These are phyloP conservation scores for Fusarium kyushuense DNA, from an alignment of 2,329 filamentous ascomycete genomes.

Conservation along the genomic window DNA sequence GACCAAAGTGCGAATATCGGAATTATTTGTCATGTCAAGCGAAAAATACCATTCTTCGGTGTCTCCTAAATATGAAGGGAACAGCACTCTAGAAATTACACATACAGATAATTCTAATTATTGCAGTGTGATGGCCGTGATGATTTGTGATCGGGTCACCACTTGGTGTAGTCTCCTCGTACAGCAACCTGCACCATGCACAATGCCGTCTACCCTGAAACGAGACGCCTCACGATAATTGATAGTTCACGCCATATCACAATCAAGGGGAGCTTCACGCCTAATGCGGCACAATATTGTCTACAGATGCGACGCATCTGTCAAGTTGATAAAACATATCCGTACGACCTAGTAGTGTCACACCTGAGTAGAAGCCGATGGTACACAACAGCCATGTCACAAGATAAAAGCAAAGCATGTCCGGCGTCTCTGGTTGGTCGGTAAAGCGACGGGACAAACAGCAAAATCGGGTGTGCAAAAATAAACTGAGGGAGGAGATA, in stretches of 20 bases:
- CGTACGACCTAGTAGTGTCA: conserved; percentile 16
- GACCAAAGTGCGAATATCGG: background rate
- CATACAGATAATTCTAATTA: background rate
- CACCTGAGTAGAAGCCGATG: conserved; percentile 30
- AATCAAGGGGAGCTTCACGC: background rate
- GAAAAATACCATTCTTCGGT: background rate
- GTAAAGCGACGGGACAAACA: conserved; percentile 20
- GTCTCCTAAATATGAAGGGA: background rate
- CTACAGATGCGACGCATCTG: conserved; percentile 23
- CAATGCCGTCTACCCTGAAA: conserved; percentile 29
- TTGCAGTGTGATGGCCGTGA: conserved; percentile 18
- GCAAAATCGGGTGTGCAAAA: background rate
- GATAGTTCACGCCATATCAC: background rate
- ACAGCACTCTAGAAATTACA: background rate
- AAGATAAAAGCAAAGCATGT: conserved; percentile 15
- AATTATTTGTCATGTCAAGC: background rate
- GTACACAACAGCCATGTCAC: conserved; percentile 19
- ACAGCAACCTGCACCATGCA: conserved; percentile 6
- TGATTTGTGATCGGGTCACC: background rate
- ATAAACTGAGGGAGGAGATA: background rate
- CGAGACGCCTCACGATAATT: background rate
- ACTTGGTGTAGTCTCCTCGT: background rate
- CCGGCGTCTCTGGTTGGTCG: conserved; percentile 15
- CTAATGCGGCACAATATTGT: conserved; percentile 1
- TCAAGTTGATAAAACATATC: conserved; percentile 41